Evolutionary conservation across 2,329 filamentous ascomycete genomes (phyloP), one percentile per base, ranked within the genome.

Genomic region (Microdochium bolleyi): DNA sequence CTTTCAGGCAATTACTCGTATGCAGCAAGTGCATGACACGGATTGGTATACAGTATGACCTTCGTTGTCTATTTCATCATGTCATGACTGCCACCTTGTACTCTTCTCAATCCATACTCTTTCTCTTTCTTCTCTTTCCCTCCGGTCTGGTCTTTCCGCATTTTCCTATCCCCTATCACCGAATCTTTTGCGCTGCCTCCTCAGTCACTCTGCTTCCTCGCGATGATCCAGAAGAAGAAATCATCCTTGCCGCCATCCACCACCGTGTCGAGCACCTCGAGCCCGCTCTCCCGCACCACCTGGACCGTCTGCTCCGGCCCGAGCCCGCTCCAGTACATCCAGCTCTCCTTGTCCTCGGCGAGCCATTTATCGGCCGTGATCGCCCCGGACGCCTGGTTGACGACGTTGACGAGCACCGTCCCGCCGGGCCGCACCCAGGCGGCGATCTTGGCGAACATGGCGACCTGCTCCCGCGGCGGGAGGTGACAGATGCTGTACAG

Each of bases 401-500:
- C 51, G 55, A 81, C 75, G 57, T 76, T 80, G 9, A 68, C 70
- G 24, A 83, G 68, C 22, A 83, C 56, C 32, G 66, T 65, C 1
- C 79, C 79, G 0, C 76, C 77, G 0, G 75, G 73, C 56, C 71
- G 75, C 38, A 83, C 60, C 80, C 79, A 83, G 5, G 38, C 46
- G 0, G 54, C 57, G 21, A 80, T 70, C 38, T 71, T 68, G n/a
- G 51, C 34, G 22, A 83, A 57, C 53, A 82, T 67, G 21, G 62
- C 62, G 0, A 56, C 63, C 63, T 83, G 79, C 59, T 82, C 77
- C 1, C 64, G 63, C 7, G 71, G 69, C 1, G 78, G 77, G 3
- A 83, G 69, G 57, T 83, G 80, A 50, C 81, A 74, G 51, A 83
- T 61, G 34, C 73, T 78, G 63, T 80, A 82, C 58, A 83, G 73